Evolutionary conservation across 176 grass and related monocot genomes (phyloP).

Genomic region (Secale cereale): DNA sequence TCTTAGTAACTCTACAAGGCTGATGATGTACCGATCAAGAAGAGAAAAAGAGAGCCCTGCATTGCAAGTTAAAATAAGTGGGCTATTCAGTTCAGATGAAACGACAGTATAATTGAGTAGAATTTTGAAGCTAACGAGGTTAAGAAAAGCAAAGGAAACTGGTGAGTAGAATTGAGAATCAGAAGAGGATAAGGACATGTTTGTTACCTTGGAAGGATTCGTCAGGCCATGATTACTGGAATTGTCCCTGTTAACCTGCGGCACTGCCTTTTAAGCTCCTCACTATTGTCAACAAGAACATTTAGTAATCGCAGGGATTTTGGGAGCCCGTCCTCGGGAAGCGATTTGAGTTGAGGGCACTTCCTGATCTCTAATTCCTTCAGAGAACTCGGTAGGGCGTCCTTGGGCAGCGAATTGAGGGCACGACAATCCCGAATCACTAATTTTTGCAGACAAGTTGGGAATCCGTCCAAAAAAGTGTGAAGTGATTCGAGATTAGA

Average conservation of each 20-base stretch:
- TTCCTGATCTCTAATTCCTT: too few relatives aligned
- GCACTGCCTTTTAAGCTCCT: constrained; percentile 1
- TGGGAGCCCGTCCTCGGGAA: too few relatives aligned
- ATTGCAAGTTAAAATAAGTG: neutral
- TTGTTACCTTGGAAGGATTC: neutral
- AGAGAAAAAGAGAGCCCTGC: neutral
- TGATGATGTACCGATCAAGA: neutral
- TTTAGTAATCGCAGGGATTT: neutral
- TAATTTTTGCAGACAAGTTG: neutral
- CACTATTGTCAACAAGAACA: rapidly evolving
- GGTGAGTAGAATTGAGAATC: neutral
- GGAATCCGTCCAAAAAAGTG: neutral
- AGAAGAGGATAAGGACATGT: neutral
- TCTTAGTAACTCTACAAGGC: neutral
- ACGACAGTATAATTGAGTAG: too few relatives aligned
- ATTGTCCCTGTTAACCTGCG: neutral
- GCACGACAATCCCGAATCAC: rapidly evolving
- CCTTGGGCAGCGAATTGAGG: neutral
- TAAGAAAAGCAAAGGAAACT: neutral
- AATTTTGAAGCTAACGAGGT: too few relatives aligned
- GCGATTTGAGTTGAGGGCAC: too few relatives aligned
- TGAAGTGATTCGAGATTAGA: neutral
- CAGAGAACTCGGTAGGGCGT: neutral
- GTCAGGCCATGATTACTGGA: neutral
- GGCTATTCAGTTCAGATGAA: neutral